Evolutionary conservation across 192 early-diverging fungal genomes (phyloP).

Genomic region (Linnemannia zychae): DNA sequence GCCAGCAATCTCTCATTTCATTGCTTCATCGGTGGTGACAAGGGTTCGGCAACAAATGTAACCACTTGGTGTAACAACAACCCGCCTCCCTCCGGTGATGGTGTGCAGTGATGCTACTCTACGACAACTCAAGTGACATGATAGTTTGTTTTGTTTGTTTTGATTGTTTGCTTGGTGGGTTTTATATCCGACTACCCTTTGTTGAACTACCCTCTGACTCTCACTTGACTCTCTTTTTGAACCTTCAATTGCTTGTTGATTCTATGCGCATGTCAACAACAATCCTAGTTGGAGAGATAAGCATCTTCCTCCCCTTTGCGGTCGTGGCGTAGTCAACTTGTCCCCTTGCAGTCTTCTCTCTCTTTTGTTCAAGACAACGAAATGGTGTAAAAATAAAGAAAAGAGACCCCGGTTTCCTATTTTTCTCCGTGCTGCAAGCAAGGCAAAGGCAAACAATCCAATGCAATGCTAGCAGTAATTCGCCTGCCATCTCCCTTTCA

Average conservation of each 20-base stretch:
- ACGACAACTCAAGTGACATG: background rate
- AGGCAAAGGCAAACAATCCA: too few relatives aligned
- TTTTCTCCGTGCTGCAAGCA: background rate
- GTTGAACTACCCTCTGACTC: background rate
- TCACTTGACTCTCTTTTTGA: slow-evolving; percentile 7
- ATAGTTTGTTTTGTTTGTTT: background rate
- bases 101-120: background rate
- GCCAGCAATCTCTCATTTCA: background rate
- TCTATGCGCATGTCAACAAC: background rate
- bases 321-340: too few relatives aligned
- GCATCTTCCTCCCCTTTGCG: background rate
- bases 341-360: background rate
- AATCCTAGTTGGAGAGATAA: background rate
- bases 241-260: background rate
- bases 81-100: slow-evolving; percentile 2
- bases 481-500: background rate
- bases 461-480: background rate
- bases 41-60: background rate
- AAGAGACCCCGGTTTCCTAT: background rate
- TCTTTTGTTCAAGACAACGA: background rate
- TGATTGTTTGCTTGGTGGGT: background rate
- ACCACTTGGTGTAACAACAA: background rate
- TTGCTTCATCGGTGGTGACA: background rate
- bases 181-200: background rate
- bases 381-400: background rate